These are phyloP conservation scores for Phytophthora quininea DNA, from an alignment of 352 stramenopile genomes.

Conservation along the genomic window DNA sequence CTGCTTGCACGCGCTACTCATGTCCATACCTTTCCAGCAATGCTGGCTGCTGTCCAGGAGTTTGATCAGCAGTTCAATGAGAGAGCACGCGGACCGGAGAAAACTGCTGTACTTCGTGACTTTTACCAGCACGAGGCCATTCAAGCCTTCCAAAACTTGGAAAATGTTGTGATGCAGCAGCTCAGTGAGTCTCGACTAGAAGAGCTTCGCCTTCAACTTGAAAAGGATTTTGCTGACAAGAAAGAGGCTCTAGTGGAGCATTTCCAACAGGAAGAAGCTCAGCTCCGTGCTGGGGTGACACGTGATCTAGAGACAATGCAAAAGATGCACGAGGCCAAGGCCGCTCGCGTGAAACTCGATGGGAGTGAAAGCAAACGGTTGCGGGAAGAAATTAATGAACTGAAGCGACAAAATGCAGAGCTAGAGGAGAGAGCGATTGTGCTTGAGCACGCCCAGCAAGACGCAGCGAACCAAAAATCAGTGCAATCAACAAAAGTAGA, in stretches of 20 bases:
- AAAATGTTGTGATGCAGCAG: slow-evolving; percentile 51
- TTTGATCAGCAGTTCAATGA: slow-evolving; percentile 63
- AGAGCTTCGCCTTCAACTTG: slow-evolving; percentile 54
- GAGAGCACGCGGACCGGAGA: slow-evolving; percentile 57
- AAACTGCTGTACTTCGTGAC: slow-evolving; percentile 51
- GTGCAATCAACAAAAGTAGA: slow-evolving; percentile 52
- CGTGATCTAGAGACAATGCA: slow-evolving; percentile 74
- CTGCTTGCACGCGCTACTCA: slow-evolving; percentile 25
- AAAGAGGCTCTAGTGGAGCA: slow-evolving; percentile 65
- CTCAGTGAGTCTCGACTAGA: slow-evolving; percentile 63
- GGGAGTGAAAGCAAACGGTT: slow-evolving; percentile 58
- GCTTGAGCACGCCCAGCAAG: slow-evolving; percentile 51
- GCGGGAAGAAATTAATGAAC: slow-evolving; percentile 47
- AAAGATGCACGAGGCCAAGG: slow-evolving; percentile 68
- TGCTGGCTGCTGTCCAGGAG: slow-evolving; percentile 50
- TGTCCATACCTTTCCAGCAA: slow-evolving; percentile 38
- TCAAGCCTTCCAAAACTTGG: slow-evolving; percentile 57
- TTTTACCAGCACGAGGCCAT: slow-evolving; percentile 69
- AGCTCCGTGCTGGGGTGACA: slow-evolving; percentile 61
- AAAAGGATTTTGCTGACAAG: slow-evolving; percentile 64
- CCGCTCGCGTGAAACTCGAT: slow-evolving; percentile 67
- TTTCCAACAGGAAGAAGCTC: slow-evolving; percentile 69
- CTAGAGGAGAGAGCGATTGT: slow-evolving; percentile 50
- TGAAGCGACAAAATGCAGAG: slow-evolving; percentile 44
- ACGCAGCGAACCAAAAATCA: slow-evolving; percentile 32